Evolutionary conservation across 139 green algal species (phyloP).

Genomic region (Prasinococcaceae sp.): DNA sequence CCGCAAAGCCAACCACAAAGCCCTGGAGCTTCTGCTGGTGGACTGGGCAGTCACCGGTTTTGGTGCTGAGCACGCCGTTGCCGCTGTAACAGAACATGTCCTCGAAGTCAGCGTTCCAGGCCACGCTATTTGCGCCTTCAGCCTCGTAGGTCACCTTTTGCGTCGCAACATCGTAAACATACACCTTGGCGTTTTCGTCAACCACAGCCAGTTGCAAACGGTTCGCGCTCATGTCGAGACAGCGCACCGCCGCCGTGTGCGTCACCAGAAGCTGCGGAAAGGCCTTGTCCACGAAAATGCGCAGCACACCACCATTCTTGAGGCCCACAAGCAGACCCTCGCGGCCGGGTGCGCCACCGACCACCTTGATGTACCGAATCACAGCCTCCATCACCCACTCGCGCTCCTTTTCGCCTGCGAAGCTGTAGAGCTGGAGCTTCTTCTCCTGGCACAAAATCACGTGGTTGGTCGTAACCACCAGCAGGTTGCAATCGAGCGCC

Average conservation of each 20-base stretch:
- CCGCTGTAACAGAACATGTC: slow-evolving; percentile 73
- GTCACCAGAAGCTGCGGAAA: slow-evolving; percentile 29
- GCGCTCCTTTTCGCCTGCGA: slow-evolving; percentile 49
- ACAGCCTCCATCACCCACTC: slow-evolving; percentile 55
- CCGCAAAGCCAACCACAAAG: slow-evolving; percentile 56
- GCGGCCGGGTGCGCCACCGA: slow-evolving; percentile 39
- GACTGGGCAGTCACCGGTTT: slow-evolving; percentile 55
- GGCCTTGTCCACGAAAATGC: slow-evolving; percentile 64
- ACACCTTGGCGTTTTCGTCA: slow-evolving; percentile 50
- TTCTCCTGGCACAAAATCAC: slow-evolving; percentile 65
- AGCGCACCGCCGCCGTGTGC: slow-evolving; percentile 41
- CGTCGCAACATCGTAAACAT: slow-evolving; percentile 57
- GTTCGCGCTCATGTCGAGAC: slow-evolving; percentile 29
- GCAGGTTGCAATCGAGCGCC: slow-evolving; percentile 66
- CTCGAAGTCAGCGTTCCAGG: slow-evolving; percentile 67
- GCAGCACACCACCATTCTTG: slow-evolving; percentile 44
- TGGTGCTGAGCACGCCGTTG: slow-evolving; percentile 54
- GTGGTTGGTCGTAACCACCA: slow-evolving; percentile 56
- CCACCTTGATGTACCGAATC: slow-evolving; percentile 66
- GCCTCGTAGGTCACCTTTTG: slow-evolving; percentile 51
- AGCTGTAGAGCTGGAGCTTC: slow-evolving; percentile 59
- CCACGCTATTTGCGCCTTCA: slow-evolving; percentile 53
- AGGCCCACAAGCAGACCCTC: slow-evolving; percentile 65
- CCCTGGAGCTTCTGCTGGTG: slow-evolving; percentile 62
- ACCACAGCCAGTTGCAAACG: slow-evolving; percentile 59